Evolutionary conservation across 208 protist species (phyloP).

Genomic region (Leishmania aethiopica): DNA sequence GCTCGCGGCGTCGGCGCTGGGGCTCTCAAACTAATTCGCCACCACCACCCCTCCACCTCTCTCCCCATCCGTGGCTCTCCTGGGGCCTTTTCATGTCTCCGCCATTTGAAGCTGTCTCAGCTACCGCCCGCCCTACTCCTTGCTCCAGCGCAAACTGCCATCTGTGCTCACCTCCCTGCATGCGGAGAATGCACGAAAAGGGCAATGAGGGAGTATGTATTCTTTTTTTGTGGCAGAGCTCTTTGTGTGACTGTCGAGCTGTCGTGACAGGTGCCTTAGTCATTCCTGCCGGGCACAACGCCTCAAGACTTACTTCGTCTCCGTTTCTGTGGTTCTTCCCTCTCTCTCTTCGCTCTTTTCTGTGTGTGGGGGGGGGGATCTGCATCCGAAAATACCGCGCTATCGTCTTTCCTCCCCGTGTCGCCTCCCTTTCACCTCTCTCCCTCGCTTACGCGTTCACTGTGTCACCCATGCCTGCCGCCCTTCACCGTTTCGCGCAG

Average conservation of each 20-base stretch:
- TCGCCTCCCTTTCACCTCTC: not conserved
- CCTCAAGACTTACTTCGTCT: not conserved
- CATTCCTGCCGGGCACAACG: not conserved
- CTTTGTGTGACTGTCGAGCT: not conserved
- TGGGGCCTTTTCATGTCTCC: not conserved
- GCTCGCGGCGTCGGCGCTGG: not conserved
- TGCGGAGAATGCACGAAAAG: not conserved
- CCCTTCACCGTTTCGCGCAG: not conserved
- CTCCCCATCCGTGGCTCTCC: not conserved
- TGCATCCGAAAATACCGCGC: too few species aligned
- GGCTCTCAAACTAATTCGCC: not conserved
- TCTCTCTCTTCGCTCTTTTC: not conserved
- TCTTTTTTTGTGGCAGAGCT: not conserved
- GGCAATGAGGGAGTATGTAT: not conserved
- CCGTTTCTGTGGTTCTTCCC: not conserved
- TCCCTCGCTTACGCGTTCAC: not conserved
- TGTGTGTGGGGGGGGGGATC: not conserved
- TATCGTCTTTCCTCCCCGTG: too few species aligned
- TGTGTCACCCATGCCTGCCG: not conserved
- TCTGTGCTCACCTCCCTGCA: not conserved
- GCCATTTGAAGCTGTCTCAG: not conserved
- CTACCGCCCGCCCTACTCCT: not conserved
- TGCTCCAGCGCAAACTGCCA: not conserved
- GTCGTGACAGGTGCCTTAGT: not conserved
- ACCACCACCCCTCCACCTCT: not conserved